phyloP scores from a whole-genome alignment of 139 green algal species.

The Coccomyxa sp. region DNA sequence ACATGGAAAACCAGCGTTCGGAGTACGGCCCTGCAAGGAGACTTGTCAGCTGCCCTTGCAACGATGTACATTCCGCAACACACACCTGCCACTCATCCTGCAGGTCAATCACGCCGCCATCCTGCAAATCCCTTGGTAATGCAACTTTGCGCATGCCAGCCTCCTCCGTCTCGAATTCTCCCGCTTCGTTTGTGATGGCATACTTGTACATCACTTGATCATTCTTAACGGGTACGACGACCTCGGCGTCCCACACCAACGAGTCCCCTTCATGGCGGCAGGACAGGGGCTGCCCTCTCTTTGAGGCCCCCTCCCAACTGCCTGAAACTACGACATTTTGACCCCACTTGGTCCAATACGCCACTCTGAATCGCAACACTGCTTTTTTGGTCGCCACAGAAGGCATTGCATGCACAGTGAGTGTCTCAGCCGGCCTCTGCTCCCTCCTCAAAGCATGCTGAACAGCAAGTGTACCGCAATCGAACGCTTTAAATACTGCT shows the following conservation, averaged over 20 bases:
- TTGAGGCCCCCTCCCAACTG: constrained; percentile 33
- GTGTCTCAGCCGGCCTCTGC: too few species aligned
- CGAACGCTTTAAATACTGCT: too few species aligned
- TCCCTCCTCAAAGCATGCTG: too few species aligned
- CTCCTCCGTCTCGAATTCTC: constrained; percentile 40
- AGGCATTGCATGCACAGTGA: too few species aligned
- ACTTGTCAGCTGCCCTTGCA: too few species aligned
- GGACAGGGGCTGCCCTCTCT: constrained; percentile 25
- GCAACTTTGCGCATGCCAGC: constrained; percentile 25
- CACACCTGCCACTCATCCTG: constrained; percentile 21
- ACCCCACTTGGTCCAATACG: constrained; percentile 56
- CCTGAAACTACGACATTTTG: constrained; percentile 45
- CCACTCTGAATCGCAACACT: constrained; percentile 35
- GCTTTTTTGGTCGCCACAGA: background rate
- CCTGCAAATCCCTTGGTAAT: constrained; percentile 41
- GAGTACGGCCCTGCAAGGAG: too few species aligned
- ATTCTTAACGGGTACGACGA: constrained; percentile 43
- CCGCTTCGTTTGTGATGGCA: constrained; percentile 33
- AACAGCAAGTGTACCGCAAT: too few species aligned
- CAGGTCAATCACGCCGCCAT: constrained; percentile 34
- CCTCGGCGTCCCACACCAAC: constrained; percentile 64
- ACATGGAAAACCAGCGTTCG: too few species aligned
- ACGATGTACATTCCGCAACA: too few species aligned
- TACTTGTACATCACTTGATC: constrained; percentile 53
- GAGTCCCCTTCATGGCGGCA: constrained; percentile 54